Evolutionary conservation across 768 basidiomycete species (phyloP), one percentile per base, ranked within the genome.

Genomic region (Phylloporus sp.): DNA sequence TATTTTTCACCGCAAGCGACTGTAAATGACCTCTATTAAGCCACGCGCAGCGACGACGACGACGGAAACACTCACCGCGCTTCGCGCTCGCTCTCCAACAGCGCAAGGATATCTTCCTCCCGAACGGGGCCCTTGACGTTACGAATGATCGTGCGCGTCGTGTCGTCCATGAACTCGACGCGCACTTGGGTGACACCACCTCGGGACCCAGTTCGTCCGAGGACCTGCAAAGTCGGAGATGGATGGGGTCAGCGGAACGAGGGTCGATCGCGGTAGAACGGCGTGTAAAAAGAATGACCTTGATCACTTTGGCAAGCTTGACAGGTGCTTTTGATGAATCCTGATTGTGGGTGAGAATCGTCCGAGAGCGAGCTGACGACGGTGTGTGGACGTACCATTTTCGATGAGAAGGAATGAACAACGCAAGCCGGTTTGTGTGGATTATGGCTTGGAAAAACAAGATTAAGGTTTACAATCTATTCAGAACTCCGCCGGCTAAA

Each of bases 121-220:
- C 90, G 77, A 50, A 98, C 94, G 51, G 96, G 95, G 1, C 96
- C 96, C 73, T 98, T 98, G 58, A 98, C 95, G 75, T 99, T 99
- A 43, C 95, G 90, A 71, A 97, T 95, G 71, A 99, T 96, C 57
- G 90, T 86, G 61, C 95, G 88, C 56, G 84, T 81, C 45, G 89
- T 82, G 69, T 98, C 94, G 69, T 98, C 95, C 87, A 98, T 85
- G 77, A 99, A 96, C 68, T 98, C 96, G 58, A 99, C 96, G 57
- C 95, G 91, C 72, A 97, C 94, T 77, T 97, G 94, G 52, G 93
- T 97, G 63, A 98, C 93, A 75, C 95, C 95, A 74, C 95, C 95
- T 68, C 95, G 90, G 61, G 94, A 97, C 53, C 95, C 95, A 66
- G 96, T 99, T 63, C 96, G 85, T 64, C 96, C 96, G 63, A 98